A percentile compares a stretch with the other conserved stretches of the same genome.
phyloP scores from a whole-genome alignment of 2,329 filamentous ascomycete species.

The Colletotrichum paranaense region DNA sequence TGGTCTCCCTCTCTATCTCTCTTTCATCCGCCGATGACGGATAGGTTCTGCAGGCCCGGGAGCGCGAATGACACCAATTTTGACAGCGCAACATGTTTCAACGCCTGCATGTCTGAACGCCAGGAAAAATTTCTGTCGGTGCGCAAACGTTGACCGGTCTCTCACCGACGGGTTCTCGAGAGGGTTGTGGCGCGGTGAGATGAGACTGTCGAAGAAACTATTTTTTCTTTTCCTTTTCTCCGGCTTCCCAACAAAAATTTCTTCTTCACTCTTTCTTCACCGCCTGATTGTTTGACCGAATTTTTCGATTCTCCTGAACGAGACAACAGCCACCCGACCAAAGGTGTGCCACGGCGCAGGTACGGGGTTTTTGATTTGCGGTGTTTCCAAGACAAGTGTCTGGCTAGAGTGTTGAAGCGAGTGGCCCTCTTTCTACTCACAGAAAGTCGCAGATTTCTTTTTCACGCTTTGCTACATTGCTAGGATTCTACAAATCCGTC shows the following conservation, averaged over 20 bases:
- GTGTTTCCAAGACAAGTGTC: constrained; percentile 11
- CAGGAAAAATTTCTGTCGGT: background rate
- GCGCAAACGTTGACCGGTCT: background rate
- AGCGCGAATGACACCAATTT: background rate
- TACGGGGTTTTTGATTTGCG: background rate
- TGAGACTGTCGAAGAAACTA: background rate
- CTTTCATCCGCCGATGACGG: constrained; percentile 10
- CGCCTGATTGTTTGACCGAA: constrained; percentile 28
- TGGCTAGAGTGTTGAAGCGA: background rate
- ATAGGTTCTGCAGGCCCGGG: constrained; percentile 16
- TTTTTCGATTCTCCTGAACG: background rate
- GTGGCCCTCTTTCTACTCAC: background rate
- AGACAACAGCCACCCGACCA: constrained; percentile 7
- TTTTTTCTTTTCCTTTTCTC: background rate
- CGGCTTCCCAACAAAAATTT: constrained; percentile 24
- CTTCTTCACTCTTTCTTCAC: constrained; percentile 15
- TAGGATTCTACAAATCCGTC: background rate
- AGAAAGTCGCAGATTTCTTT: background rate
- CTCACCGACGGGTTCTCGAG: background rate
- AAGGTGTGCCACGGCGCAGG: background rate
- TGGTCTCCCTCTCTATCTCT: too few relatives aligned
- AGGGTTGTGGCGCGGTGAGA: background rate
- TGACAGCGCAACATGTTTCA: constrained; percentile 2
- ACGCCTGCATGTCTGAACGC: background rate
- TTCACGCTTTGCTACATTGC: background rate